Evolutionary conservation across 257 asterid genomes (phyloP), one percentile per base, ranked within the genome.

Genomic region (Buddleja alternifolia): DNA sequence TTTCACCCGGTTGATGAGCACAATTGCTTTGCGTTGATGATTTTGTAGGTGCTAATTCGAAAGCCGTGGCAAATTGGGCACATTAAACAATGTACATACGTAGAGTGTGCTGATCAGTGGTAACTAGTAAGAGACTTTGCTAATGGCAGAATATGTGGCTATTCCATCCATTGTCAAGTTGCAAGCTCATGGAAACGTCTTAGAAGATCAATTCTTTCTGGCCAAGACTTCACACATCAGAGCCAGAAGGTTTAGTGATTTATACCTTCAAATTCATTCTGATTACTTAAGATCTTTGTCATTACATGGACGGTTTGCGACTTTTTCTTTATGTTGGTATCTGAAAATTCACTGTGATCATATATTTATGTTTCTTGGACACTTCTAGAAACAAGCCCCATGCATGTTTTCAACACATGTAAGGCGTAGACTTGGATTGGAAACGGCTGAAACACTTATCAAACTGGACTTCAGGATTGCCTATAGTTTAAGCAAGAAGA

Each of bases 141-240:
- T 39, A 73, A 90, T 92, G 98, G 83, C 90, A 34, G 89, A 84
- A 66, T 72, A 71, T 76, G 77, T 77, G 32, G 86, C 88, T 78
- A 48, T 79, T 65, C 76, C 82, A 12, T 79, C 78, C 34, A 55
- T 54, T 72, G 74, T 63, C 57, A 87, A 82, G 85, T 84, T 83
- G 79, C 86, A 74, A 66, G 71, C 67, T 72, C 74, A 7, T 61
- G 76, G 83, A 73, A 77, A 69, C 71, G 32, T 25, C 36, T 29
- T 60, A 40, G 78, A 74, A 17, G 73, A 75, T 77, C 82, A 70
- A 70, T 32, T 73, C 34, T 61, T 48, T 55, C 63, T 58, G 24
- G 85, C 82, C 36, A 68, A 59, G 72, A 32, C 78, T 59, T 62
- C 80, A 17, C 68, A 66, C 72, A 64, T 69, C 56, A 82, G 59